Conservation (phyloP, 2,329 filamentous ascomycete species). For the Aspergillus puulaauensis region DNA sequence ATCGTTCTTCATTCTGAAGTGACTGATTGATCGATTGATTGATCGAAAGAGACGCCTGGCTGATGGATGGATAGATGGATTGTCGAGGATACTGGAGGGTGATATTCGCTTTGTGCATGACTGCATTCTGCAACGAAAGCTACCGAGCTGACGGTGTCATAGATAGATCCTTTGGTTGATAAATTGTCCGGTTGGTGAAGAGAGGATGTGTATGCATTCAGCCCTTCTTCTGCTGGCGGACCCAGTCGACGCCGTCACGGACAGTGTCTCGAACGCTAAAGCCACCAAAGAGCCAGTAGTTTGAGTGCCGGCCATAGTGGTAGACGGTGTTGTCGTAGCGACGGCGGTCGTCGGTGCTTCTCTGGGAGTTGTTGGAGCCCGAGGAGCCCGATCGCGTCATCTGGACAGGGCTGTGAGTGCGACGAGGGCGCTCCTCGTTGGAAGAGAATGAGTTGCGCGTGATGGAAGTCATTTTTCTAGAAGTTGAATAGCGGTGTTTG, state of each 20-base stretch:
- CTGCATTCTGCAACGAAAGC: neutral
- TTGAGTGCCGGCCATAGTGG: slow-evolving; percentile 50
- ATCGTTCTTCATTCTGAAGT: neutral
- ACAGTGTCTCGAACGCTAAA: slow-evolving; percentile 49
- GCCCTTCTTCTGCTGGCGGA: slow-evolving; percentile 21
- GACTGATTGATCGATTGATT: neutral
- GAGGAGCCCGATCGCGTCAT: slow-evolving; percentile 15
- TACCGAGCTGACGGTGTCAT: neutral
- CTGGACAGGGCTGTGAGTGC: slow-evolving; percentile 20
- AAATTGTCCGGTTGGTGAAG: neutral
- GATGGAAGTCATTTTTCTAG: slow-evolving; percentile 7
- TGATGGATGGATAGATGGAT: neutral
- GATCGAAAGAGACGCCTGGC: neutral
- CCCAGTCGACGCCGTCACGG: slow-evolving; percentile 39
- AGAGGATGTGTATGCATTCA: neutral
- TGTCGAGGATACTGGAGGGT: neutral
- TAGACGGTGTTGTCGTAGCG: slow-evolving; percentile 42
- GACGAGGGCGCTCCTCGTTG: slow-evolving; percentile 3
- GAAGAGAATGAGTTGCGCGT: slow-evolving; percentile 8
- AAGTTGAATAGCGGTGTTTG: neutral
- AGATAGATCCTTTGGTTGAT: neutral
- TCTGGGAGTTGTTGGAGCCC: slow-evolving; percentile 22
- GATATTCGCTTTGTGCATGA: neutral
- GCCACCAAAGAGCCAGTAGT: slow-evolving; percentile 53
- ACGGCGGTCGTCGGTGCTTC: slow-evolving; percentile 34